Percentiles rank a stretch among this genome's conserved stretches.
These are phyloP conservation scores for Apiospora koreana DNA, from an alignment of 2,329 filamentous ascomycete genomes.

Conservation along the genomic window DNA sequence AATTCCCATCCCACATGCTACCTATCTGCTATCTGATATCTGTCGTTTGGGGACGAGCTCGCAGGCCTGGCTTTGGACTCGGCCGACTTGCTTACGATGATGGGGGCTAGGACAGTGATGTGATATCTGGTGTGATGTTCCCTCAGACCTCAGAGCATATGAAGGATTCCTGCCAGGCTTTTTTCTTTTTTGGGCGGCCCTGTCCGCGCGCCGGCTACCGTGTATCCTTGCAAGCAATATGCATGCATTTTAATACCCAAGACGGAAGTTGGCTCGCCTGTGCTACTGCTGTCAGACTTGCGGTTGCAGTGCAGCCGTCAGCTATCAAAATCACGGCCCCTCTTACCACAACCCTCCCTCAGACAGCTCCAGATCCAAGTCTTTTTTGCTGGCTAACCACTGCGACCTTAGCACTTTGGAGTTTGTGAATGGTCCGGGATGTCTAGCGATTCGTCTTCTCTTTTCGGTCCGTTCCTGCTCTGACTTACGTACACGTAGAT, in stretches of 20 bases:
- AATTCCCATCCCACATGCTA: not conserved
- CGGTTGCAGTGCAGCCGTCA: not conserved
- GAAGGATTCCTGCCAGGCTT: conserved; percentile 2
- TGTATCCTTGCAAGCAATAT: not conserved
- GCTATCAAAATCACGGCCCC: not conserved
- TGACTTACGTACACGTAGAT: not conserved
- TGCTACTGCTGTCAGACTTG: not conserved
- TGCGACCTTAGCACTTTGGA: not conserved
- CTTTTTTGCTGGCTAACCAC: not conserved
- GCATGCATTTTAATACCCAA: not conserved
- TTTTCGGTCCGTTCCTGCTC: not conserved
- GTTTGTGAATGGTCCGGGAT: not conserved
- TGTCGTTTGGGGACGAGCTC: not conserved
- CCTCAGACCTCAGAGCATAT: not conserved
- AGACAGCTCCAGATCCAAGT: not conserved
- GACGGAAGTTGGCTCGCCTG: not conserved
- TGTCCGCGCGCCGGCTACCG: not conserved
- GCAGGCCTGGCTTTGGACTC: not conserved
- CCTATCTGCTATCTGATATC: not conserved
- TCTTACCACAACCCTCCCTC: not conserved
- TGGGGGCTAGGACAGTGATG: not conserved
- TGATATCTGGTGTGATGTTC: not conserved
- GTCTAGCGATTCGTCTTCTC: not conserved
- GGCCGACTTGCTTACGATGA: not conserved
- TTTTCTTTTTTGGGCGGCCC: not conserved